Conservation (phyloP, 1,284 basidiomycete species). For the Microbotryum saponariae region DNA sequence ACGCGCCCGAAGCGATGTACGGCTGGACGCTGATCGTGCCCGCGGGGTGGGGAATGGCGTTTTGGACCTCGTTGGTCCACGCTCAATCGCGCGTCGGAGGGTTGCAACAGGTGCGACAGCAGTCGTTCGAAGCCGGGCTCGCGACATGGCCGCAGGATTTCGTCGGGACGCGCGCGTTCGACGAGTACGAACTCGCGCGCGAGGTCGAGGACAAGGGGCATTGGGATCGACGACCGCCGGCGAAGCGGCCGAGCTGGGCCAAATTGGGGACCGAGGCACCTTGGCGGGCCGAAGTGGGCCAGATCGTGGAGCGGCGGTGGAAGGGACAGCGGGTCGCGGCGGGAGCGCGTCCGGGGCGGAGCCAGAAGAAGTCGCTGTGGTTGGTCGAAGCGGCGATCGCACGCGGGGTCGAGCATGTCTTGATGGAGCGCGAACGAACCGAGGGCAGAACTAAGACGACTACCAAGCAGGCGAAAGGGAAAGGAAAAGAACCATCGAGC, state of each 20-base stretch:
- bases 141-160: conserved; percentile 75
- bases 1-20: conserved; percentile 47
- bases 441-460: no score
- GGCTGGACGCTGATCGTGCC: conserved; percentile 81
- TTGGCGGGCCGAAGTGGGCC: conserved; percentile 66
- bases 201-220: conserved; percentile 51
- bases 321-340: background rate
- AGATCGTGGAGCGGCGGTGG: conserved; percentile 46
- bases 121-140: conserved; percentile 67
- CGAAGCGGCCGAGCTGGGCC: conserved; percentile 66
- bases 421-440: background rate
- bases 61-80: conserved; percentile 68
- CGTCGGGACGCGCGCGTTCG: conserved; percentile 50
- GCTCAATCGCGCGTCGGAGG: conserved; percentile 74
- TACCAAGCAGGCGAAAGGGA: no score
- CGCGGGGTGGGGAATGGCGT: conserved; percentile 77
- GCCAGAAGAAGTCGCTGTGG: background rate
- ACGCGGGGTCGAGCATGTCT: background rate
- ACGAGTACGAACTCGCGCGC: conserved; percentile 46
- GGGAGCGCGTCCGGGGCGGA: background rate
- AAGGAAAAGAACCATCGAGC: no score
- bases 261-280: conserved; percentile 50
- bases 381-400: background rate
- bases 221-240: conserved; percentile 76
- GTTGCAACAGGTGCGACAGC: conserved; percentile 64